Conservation (phyloP, 306 rosid species). For the Rosa multiflora region DNA sequence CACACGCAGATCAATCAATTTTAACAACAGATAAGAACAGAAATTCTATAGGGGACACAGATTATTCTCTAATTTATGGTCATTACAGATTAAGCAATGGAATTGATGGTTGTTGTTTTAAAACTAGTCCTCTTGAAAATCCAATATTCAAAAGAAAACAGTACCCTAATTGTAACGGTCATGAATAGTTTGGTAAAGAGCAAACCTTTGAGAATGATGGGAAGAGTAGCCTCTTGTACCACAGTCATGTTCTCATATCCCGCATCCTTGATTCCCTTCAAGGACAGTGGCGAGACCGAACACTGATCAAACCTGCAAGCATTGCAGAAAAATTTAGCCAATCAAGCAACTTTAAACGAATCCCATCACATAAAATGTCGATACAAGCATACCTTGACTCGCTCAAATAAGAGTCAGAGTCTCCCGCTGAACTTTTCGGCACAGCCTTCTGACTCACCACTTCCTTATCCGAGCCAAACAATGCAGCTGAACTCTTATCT, state of each 20-base stretch:
- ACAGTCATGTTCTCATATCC: conserved; percentile 95
- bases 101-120: background rate
- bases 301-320: conserved; percentile 75
- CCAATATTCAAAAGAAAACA: background rate
- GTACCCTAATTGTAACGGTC: background rate
- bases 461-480: conserved; percentile 42
- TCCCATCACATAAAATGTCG: background rate
- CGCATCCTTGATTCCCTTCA: conserved; percentile 86
- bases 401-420: conserved; percentile 72
- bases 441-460: conserved; percentile 15
- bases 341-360: background rate
- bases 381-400: conserved; percentile 51
- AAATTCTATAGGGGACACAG: background rate
- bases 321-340: conserved; percentile 27
- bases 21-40: background rate
- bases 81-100: background rate
- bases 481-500: conserved; percentile 39
- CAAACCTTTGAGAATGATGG: conserved; percentile 78
- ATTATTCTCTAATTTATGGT: background rate
- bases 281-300: conserved; percentile 66
- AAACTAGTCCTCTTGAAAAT: background rate
- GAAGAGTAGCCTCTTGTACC: conserved; percentile 97
- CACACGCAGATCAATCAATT: conserved; percentile 19
- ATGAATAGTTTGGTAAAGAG: background rate
- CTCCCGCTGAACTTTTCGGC: conserved; percentile 36